These are phyloP conservation scores for Fusarium illudens DNA, from an alignment of 2,329 filamentous ascomycete genomes.

Conservation along the genomic window DNA sequence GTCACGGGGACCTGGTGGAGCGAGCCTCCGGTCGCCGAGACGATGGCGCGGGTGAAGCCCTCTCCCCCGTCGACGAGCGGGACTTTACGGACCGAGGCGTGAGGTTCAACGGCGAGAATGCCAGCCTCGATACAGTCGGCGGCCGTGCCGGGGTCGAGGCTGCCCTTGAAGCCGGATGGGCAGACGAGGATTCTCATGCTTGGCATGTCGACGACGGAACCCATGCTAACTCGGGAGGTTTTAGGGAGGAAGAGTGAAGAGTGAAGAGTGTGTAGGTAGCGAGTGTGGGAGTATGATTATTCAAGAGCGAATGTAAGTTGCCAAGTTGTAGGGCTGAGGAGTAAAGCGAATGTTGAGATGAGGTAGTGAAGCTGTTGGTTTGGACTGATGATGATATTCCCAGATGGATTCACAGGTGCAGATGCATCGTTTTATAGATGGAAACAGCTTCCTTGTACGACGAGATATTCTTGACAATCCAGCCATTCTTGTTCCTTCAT, in stretches of 20 bases:
- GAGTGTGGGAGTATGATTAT: background rate
- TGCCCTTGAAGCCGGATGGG: constrained; percentile 64
- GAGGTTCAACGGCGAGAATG: constrained; percentile 54
- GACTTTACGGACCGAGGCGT: constrained; percentile 55
- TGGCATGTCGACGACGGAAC: background rate
- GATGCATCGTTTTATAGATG: constrained; percentile 19
- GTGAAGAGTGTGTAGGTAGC: background rate
- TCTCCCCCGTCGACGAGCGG: constrained; percentile 63
- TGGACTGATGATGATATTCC: background rate
- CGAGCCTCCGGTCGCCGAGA: constrained; percentile 52
- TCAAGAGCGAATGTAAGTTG: constrained; percentile 13
- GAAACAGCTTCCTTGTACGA: background rate
- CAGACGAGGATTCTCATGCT: constrained; percentile 54
- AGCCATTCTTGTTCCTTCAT: background rate
- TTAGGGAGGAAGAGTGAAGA: background rate
- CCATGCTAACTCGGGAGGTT: constrained; percentile 1
- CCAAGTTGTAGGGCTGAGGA: background rate
- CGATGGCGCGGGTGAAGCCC: constrained; percentile 58
- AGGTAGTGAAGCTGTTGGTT: background rate
- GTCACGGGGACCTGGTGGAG: constrained; percentile 50
- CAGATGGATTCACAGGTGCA: background rate
- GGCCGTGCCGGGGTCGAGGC: constrained; percentile 57
- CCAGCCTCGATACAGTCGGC: constrained; percentile 61
- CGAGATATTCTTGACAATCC: background rate
- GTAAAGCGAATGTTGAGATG: constrained; percentile 27